Percentiles rank a stretch among this genome's conserved stretches.
Evolutionary conservation across 78 protist genomes (phyloP).

Genomic region (Anaeramoeba flamelloides): DNA sequence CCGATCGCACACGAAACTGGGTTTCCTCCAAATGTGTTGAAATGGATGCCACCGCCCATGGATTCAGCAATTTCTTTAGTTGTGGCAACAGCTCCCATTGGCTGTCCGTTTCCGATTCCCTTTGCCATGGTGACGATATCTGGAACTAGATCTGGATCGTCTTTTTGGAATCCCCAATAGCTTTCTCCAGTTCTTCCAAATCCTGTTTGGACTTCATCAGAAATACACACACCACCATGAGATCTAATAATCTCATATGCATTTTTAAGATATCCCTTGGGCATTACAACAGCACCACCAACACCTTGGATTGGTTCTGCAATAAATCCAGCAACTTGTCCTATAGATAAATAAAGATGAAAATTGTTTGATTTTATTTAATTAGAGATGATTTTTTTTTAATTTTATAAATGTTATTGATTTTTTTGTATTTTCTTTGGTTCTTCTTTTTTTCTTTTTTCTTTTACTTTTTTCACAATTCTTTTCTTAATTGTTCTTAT

Average conservation of each 20-base stretch:
- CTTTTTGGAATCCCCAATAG: constrained; percentile 42
- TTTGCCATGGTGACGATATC: constrained; percentile 58
- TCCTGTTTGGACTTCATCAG: constrained; percentile 68
- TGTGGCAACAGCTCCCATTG: constrained; percentile 49
- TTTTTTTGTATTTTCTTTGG: too few species aligned
- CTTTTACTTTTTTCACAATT: too few species aligned
- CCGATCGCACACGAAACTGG: constrained; percentile 45
- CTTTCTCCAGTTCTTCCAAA: constrained; percentile 43
- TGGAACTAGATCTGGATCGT: constrained; percentile 28
- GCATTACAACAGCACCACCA: constrained; percentile 39
- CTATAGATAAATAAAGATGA: too few species aligned
- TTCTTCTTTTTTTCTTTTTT: too few species aligned
- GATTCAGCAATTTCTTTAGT: constrained; percentile 21
- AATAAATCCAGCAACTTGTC: constrained; percentile 23
- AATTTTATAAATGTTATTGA: too few species aligned
- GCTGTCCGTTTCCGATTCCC: constrained; percentile 57
- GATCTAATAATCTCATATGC: constrained; percentile 24
- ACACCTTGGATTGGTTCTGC: constrained; percentile 24
- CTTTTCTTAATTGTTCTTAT: too few species aligned
- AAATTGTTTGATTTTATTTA: too few species aligned
- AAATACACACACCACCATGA: constrained; percentile 52
- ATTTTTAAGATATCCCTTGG: constrained; percentile 24
- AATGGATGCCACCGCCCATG: constrained; percentile 24
- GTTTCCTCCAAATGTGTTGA: constrained; percentile 67
- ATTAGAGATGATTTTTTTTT: too few species aligned